Conservation (phyloP, 2,329 filamentous ascomycete genomes). For the Zasmidium citrigriseum region DNA sequence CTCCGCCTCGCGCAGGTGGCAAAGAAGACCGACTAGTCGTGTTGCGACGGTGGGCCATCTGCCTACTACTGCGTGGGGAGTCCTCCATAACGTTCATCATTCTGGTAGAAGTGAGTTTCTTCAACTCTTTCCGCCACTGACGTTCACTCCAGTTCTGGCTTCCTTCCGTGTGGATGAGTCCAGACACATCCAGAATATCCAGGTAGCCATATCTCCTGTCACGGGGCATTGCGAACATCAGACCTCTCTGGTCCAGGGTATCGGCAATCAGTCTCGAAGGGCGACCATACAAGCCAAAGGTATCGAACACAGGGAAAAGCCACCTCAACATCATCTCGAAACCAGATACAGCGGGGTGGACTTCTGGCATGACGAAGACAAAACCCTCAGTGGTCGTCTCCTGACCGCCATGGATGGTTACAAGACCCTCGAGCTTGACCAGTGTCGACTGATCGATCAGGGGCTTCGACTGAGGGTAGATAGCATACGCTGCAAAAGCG, state of each 20-base stretch:
- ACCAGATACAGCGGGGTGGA: conserved; percentile 84
- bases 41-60: conserved; percentile 44
- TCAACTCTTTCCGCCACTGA: conserved; percentile 86
- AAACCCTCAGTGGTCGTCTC: conserved; percentile 84
- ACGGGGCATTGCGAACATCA: conserved; percentile 98
- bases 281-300: conserved; percentile 86
- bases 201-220: conserved; percentile 86
- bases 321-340: conserved; percentile 95
- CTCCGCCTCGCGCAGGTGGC: conserved; percentile 36
- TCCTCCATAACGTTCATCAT: conserved; percentile 56
- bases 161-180: conserved; percentile 75
- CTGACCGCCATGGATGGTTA: conserved; percentile 77
- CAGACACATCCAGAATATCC: conserved; percentile 81
- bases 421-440: conserved; percentile 88
- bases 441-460: conserved; percentile 93
- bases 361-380: conserved; percentile 96
- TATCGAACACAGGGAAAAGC: conserved; percentile 91
- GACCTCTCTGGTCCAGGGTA: conserved; percentile 77
- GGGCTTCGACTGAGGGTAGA: conserved; percentile 92
- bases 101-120: conserved; percentile 79
- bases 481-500: conserved; percentile 88
- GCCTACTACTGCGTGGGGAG: conserved; percentile 21
- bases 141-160: conserved; percentile 78
- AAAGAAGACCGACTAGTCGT: conserved; percentile 40
- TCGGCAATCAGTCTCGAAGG: conserved; percentile 85